phyloP scores from a whole-genome alignment of 2,329 filamentous ascomycete genomes.

The Aschersonia sp. region DNA sequence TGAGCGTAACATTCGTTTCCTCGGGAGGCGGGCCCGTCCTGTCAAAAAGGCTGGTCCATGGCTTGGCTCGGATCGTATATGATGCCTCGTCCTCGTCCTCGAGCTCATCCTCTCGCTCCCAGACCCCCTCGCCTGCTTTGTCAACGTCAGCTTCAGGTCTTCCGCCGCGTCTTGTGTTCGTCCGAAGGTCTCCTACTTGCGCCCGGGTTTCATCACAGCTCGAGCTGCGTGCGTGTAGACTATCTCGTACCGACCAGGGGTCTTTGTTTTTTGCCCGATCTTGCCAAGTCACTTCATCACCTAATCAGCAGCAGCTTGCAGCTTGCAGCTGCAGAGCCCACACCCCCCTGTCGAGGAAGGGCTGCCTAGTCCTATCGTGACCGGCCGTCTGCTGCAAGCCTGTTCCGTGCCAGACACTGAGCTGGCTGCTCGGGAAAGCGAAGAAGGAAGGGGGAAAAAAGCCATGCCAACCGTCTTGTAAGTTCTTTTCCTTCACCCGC shows the following conservation, averaged over 20 bases:
- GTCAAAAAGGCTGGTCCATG: neutral
- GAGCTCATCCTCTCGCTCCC: neutral
- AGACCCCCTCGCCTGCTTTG: neutral
- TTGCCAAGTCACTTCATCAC: neutral
- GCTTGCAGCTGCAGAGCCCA: neutral
- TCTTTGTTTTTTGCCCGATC: neutral
- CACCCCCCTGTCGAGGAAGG: neutral
- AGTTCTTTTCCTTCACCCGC: neutral
- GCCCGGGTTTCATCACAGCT: neutral
- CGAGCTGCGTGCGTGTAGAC: neutral
- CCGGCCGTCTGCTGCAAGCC: neutral
- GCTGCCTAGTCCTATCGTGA: neutral
- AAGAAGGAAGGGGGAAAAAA: slow-evolving; percentile 5
- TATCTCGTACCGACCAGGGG: neutral
- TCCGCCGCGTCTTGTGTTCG: neutral
- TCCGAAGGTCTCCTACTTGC: neutral
- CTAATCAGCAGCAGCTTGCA: neutral
- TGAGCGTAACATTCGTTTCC: neutral
- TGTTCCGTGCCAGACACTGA: neutral
- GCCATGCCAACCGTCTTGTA: slow-evolving; percentile 6
- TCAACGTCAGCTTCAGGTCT: neutral
- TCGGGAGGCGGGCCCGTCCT: neutral
- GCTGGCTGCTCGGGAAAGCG: slow-evolving; percentile 1
- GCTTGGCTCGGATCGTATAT: neutral
- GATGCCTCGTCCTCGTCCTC: neutral